These are phyloP conservation scores for Podospora pseudoanserina DNA, from an alignment of 495 filamentous ascomycete genomes.

Conservation along the genomic window DNA sequence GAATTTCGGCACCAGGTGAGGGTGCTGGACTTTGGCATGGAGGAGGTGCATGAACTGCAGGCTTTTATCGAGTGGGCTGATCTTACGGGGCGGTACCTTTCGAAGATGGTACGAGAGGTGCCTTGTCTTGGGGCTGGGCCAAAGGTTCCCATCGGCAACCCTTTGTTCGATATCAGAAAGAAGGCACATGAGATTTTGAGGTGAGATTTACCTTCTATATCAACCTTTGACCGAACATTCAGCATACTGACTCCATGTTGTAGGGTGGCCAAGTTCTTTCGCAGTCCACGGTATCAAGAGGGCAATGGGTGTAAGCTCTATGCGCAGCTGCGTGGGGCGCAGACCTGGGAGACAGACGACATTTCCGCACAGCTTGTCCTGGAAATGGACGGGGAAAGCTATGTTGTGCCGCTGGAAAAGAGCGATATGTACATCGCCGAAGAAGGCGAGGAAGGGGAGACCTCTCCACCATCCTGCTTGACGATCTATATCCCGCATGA, in stretches of 20 bases:
- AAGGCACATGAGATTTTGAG: constrained; percentile 38
- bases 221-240: not conserved
- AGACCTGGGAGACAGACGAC: constrained; percentile 32
- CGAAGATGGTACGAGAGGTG: constrained; percentile 32
- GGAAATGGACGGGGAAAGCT: constrained; percentile 23
- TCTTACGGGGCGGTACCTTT: constrained; percentile 35
- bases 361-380: constrained; percentile 31
- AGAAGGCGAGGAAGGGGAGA: not conserved
- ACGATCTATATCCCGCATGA: constrained; percentile 39
- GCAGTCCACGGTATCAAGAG: constrained; percentile 27
- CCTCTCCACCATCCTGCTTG: constrained; percentile 10
- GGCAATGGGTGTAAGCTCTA: constrained; percentile 28
- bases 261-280: constrained; percentile 33
- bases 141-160: constrained; percentile 23
- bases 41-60: constrained; percentile 31
- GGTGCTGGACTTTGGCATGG: constrained; percentile 35
- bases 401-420: constrained; percentile 20
- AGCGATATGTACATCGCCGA: constrained; percentile 36
- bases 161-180: constrained; percentile 24
- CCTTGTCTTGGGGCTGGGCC: constrained; percentile 26
- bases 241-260: not conserved
- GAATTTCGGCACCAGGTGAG: constrained; percentile 29
- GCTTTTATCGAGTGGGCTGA: constrained; percentile 35
- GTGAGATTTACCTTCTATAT: constrained; percentile 21
- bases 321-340: constrained; percentile 24